Evolutionary conservation across 331 rosid genomes (phyloP).

Genomic region (Acacia pycnantha): DNA sequence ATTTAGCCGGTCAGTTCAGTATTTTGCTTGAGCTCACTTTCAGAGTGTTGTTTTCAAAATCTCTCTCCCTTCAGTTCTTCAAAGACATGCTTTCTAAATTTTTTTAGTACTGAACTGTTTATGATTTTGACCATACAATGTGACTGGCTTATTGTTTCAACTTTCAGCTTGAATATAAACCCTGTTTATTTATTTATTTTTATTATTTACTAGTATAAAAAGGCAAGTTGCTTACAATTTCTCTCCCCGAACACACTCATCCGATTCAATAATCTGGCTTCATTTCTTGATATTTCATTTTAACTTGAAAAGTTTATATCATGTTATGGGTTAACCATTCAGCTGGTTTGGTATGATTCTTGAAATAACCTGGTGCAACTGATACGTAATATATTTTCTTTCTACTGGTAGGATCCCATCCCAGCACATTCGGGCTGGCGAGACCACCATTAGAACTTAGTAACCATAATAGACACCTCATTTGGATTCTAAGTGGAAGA

Average conservation of each 20-base stretch:
- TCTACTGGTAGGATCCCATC: not conserved
- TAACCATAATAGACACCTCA: slow-evolving; percentile 4
- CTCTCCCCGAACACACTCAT: not conserved
- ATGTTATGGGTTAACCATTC: not conserved
- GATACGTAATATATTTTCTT: not conserved
- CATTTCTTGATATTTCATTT: not conserved
- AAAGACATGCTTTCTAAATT: not conserved
- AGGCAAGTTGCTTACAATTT: not conserved
- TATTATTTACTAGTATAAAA: not conserved
- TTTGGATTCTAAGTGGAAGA: slow-evolving; percentile 14
- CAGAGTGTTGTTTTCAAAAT: not conserved
- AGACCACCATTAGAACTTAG: slow-evolving; percentile 19
- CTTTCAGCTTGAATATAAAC: not conserved
- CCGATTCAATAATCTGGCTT: not conserved
- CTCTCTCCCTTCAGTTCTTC: not conserved
- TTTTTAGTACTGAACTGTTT: not conserved
- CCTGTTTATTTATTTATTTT: not conserved
- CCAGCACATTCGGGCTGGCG: not conserved
- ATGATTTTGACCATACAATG: not conserved
- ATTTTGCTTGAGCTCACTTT: not conserved
- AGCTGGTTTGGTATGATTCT: not conserved
- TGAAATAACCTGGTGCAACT: not conserved
- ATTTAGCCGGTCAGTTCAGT: not conserved
- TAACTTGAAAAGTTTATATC: not conserved
- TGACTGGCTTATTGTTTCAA: not conserved